Evolutionary conservation across 352 stramenopile genomes (phyloP), one percentile per base, ranked within the genome.

Genomic region (Phytopythium mirpurense): DNA sequence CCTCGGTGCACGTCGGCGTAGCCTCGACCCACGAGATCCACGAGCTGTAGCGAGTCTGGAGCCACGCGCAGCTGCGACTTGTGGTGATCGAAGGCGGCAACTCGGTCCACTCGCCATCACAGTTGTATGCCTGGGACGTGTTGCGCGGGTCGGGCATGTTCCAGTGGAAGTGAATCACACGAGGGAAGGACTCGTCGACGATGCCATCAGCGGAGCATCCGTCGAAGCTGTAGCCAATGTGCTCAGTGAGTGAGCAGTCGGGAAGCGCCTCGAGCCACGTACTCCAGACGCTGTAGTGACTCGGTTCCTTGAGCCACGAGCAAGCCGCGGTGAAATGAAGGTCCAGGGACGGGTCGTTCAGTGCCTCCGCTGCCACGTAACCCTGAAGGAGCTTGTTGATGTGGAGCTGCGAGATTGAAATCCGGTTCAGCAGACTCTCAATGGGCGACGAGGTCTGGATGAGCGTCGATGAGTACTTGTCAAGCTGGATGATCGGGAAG

Each of bases 121-220:
- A 86, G 19, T 65, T 50, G 46, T 71, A 78, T 29, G 75, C 68
- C 27, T 70, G 15, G 0, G 58, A 54, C 0, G 36, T 24, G 40
- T 86, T 66, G 3, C 46, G 54, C 16, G 72, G 75, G 37, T 81
- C 55, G 5, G 76, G 71, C 0, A 46, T 24, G 6, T 49, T 65
- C 73, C 76, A 87, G 5, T 29, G 9, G 54, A 83, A 88, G 7
- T 47, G 8, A 46, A 85, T 67, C 15, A 68, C 73, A 84, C 67
- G 62, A 46, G 66, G 66, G 38, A 73, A 73, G 3, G 41, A 14
- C 15, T 60, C 56, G 18, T 41, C 42, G 2, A 51, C 29, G 3
- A 85, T 57, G 16, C 0, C 65, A 54, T 3, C 43, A 34, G 6
- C 29, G 1, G 60, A 49, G 26, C 72, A 86, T 12, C 55, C 68